These are phyloP conservation scores for Dactylonectria macrodidyma DNA, from an alignment of 2,329 filamentous ascomycete genomes.

Conservation along the genomic window DNA sequence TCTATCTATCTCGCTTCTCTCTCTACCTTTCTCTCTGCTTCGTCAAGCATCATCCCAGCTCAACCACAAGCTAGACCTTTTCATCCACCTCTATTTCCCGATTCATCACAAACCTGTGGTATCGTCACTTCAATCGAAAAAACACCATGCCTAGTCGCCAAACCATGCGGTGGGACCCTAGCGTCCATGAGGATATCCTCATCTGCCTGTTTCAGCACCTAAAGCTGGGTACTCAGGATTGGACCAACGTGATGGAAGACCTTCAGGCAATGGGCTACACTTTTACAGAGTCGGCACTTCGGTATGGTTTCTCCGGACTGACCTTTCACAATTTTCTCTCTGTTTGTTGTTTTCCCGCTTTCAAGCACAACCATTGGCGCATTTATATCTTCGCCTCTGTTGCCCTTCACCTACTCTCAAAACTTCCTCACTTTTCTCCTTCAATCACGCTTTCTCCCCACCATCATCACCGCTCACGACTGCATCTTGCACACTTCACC, in stretches of 20 bases:
- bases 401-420: neutral
- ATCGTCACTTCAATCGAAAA: neutral
- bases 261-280: slow-evolving; percentile 57
- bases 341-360: slow-evolving; percentile 22
- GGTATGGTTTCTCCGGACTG: slow-evolving; percentile 49
- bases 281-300: slow-evolving; percentile 58
- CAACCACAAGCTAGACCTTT: slow-evolving; percentile 25
- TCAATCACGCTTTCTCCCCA: slow-evolving; percentile 10
- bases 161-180: slow-evolving; percentile 58
- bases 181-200: slow-evolving; percentile 62
- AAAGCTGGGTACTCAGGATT: slow-evolving; percentile 51
- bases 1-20: slow-evolving; percentile 13
- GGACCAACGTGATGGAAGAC: slow-evolving; percentile 55
- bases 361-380: neutral
- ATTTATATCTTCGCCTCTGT: neutral
- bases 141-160: slow-evolving; percentile 49
- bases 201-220: slow-evolving; percentile 56
- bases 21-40: slow-evolving; percentile 17
- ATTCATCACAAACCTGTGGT: neutral
- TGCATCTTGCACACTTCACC: slow-evolving; percentile 13
- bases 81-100: neutral
- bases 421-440: slow-evolving; percentile 8
- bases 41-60: neutral
- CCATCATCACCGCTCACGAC: slow-evolving; percentile 5
- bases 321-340: neutral